A percentile compares a stretch with the other conserved stretches of the same genome.
These are phyloP conservation scores for Pascua guehoae DNA, from an alignment of 1,284 basidiomycete species.

Conservation along the genomic window DNA sequence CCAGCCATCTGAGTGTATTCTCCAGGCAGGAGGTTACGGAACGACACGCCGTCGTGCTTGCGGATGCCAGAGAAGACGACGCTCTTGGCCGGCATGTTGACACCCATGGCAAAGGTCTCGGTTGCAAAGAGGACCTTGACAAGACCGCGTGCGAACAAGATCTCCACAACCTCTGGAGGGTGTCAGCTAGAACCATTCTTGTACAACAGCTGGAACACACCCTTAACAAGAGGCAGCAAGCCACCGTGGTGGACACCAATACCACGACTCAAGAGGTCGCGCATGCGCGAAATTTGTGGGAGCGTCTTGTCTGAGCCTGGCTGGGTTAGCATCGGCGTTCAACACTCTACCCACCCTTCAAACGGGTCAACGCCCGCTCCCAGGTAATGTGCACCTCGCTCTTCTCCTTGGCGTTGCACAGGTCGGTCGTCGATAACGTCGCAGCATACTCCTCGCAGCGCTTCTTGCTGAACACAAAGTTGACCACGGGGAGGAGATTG, in stretches of 20 bases:
- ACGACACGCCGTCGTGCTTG: slow-evolving; percentile 95
- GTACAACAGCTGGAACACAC: slow-evolving; percentile 51
- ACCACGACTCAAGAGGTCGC: slow-evolving; percentile 83
- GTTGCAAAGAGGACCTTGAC: slow-evolving; percentile 98
- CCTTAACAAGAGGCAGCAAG: slow-evolving; percentile 91
- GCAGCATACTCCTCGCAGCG: slow-evolving; percentile 93
- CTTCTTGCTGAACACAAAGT: slow-evolving; percentile 97
- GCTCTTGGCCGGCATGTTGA: slow-evolving; percentile 98
- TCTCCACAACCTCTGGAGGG: slow-evolving; percentile 76
- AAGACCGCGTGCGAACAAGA: slow-evolving; percentile 90
- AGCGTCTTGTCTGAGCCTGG: slow-evolving; percentile 83
- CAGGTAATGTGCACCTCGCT: slow-evolving; percentile 94
- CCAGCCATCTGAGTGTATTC: slow-evolving; percentile 99
- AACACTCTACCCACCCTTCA: slow-evolving; percentile 66
- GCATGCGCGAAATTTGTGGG: slow-evolving; percentile 92
- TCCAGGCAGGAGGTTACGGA: slow-evolving; percentile 71
- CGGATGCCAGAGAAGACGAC: slow-evolving; percentile 94
- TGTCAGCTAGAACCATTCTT: slow-evolving; percentile 81
- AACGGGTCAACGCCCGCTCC: slow-evolving; percentile 81
- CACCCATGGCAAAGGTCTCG: slow-evolving; percentile 99
- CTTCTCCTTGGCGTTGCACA: slow-evolving; percentile 82
- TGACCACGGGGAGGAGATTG: slow-evolving; percentile 83
- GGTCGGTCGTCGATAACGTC: slow-evolving; percentile 81
- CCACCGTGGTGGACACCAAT: slow-evolving; percentile 98
- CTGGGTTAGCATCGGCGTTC: not conserved